Evolutionary conservation across 805 yeast genomes (phyloP), one percentile per base, ranked within the genome.

Genomic region (Teunomyces panamensis): DNA sequence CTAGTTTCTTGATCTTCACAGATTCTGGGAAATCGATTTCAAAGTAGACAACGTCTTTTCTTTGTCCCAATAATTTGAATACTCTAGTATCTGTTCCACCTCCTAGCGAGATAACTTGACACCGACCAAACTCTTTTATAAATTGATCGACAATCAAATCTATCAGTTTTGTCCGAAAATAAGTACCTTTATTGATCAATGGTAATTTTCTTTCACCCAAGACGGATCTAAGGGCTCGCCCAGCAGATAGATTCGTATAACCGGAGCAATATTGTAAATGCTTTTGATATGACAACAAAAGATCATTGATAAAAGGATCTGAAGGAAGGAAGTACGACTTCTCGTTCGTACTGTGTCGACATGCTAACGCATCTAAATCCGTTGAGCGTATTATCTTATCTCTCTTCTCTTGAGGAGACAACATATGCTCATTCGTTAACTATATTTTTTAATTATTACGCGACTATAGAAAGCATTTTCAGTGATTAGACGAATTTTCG

Each of bases 71-170:
- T 11, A 81, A 50, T 8, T 71, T 62, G 59, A 87, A 85, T 11
- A 78, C 75, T 45, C 92, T 61, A 0, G 94, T 85, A 56, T 87
- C 95, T 11, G 88, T 84, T 4, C 95, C 95, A 2, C 91, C 84
- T 0, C 95, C 95, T n/a, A 87, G 59, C 0, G 89, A 84, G 1
- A 87, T 66, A 11, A 87, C 75, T 58, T 85, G 85, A 41, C 79
- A 64, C 16, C 46, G 39, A 3, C 24, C 48, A 41, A 47, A 50
- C 48, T 68, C 60, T 3, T 52, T 39, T 2, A 81, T 42, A 51
- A 81, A 83, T 16, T 60, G 56, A 2, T 71, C 60, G 2, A 83
- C 63, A 0, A 79, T 64, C 6, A 56, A 16, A 56, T 84, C 81
- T 26, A 85, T 78, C 13, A 80, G 63, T 13, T 56, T 60, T 0